Evolutionary conservation across 805 yeast species (phyloP).

Genomic region (Lipomyces orientalis): DNA sequence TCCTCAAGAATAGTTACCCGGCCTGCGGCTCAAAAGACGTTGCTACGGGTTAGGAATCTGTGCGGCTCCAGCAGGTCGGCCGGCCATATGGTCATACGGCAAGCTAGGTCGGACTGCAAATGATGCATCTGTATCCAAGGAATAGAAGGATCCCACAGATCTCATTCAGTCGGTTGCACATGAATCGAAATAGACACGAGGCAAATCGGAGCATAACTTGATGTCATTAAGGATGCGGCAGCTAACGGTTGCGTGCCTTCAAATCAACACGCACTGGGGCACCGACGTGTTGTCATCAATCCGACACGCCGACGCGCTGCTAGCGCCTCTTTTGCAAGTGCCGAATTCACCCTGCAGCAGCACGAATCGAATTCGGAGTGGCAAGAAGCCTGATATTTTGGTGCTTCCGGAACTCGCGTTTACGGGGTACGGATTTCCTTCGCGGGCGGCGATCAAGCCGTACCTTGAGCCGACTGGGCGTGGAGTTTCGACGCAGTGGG

Average conservation of each 20-base stretch:
- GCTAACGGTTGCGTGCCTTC: constrained; percentile 28
- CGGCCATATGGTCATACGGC: too few relatives aligned
- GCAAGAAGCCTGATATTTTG: constrained; percentile 56
- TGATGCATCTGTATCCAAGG: background rate
- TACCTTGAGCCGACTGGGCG: constrained; percentile 56
- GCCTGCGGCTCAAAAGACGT: background rate
- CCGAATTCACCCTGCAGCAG: background rate
- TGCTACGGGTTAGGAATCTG: background rate
- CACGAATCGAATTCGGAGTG: background rate
- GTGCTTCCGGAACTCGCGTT: constrained; percentile 84
- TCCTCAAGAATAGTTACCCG: too few relatives aligned
- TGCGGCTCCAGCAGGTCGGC: too few relatives aligned
- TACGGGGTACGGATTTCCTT: constrained; percentile 69
- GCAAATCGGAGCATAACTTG: background rate
- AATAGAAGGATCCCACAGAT: background rate
- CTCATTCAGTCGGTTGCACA: background rate
- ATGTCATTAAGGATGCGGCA: constrained; percentile 6
- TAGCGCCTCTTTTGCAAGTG: constrained; percentile 2
- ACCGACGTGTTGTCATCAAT: constrained; percentile 22
- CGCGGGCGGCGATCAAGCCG: constrained; percentile 57
- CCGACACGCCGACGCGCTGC: constrained; percentile 23
- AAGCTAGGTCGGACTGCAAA: too few relatives aligned
- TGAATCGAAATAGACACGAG: background rate
- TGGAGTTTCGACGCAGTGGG: constrained; percentile 63
- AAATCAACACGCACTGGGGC: constrained; percentile 30